phyloP scores from a whole-genome alignment of 139 green algal genomes.

The Auxenochlorella pyrenoidosa region DNA sequence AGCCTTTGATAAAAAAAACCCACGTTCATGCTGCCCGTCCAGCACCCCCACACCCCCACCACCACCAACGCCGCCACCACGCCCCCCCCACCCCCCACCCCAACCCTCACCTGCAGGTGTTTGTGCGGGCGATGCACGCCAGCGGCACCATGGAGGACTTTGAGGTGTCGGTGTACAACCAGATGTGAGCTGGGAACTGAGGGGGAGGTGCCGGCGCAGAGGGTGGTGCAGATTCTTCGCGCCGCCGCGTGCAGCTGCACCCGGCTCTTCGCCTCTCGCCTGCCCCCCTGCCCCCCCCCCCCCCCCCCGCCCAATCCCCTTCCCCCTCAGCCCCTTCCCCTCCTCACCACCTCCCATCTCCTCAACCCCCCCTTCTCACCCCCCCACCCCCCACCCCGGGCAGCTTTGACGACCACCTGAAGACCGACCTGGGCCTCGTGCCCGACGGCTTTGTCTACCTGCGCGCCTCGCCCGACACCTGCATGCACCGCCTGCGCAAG shows the following conservation, averaged over 20 bases:
- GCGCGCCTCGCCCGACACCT: constrained; percentile 75
- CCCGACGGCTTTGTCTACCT: constrained; percentile 98
- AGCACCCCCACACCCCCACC: too few species aligned
- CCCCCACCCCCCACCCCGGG: too few species aligned
- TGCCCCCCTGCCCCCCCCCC: too few species aligned
- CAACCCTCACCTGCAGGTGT: constrained; percentile 64
- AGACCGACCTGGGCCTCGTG: constrained; percentile 34
- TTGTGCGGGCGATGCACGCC: constrained; percentile 92
- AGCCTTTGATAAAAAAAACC: too few species aligned
- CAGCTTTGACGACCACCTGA: constrained; percentile 27
- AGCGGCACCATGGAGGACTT: constrained; percentile 84
- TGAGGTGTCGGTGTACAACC: constrained; percentile 91
- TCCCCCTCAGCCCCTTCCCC: neutral
- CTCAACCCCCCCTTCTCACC: neutral
- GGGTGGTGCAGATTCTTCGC: too few species aligned
- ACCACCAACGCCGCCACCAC: neutral
- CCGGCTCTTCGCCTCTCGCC: too few species aligned
- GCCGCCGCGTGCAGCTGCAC: too few species aligned
- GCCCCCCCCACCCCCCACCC: too few species aligned
- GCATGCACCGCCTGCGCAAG: constrained; percentile 72
- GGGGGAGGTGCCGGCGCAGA: too few species aligned
- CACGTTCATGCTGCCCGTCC: too few species aligned
- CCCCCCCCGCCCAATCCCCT: too few species aligned
- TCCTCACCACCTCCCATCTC: neutral
- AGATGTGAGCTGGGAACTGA: constrained; percentile 64